Evolutionary conservation across 1,139 yeast species (phyloP).

Genomic region (Scheffersomyces illinoinensis): DNA sequence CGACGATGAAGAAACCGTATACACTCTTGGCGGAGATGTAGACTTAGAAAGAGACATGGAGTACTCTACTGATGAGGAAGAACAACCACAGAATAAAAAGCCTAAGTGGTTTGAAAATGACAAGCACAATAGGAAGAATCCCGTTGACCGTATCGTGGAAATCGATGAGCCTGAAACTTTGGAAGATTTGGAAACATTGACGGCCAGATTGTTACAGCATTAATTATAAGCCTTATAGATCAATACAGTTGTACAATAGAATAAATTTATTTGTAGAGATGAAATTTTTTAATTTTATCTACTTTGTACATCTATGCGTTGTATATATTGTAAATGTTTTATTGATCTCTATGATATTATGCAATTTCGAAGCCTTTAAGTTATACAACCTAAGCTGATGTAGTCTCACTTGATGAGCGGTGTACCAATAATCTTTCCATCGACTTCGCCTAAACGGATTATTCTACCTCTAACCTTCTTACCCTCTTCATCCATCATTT

Average conservation of each 20-base stretch:
- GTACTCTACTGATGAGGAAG: constrained; percentile 27
- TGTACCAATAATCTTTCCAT: constrained; percentile 56
- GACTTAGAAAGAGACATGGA: constrained; percentile 55
- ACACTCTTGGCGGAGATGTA: constrained; percentile 22
- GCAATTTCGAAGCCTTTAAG: background rate
- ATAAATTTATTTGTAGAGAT: too few relatives aligned
- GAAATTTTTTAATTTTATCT: too few relatives aligned
- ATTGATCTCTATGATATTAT: background rate
- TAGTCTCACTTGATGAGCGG: constrained; percentile 26
- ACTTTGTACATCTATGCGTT: too few relatives aligned
- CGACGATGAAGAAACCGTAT: constrained; percentile 25
- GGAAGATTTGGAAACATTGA: constrained; percentile 91
- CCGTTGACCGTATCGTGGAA: constrained; percentile 54
- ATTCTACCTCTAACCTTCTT: constrained; percentile 41
- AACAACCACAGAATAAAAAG: constrained; percentile 52
- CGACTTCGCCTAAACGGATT: constrained; percentile 61
- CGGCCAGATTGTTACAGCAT: constrained; percentile 56
- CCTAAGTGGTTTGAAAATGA: constrained; percentile 61
- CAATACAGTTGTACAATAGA: background rate
- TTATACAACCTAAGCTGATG: background rate
- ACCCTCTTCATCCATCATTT: constrained; percentile 37
- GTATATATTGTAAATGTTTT: background rate
- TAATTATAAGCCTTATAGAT: background rate
- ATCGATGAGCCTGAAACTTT: constrained; percentile 85
- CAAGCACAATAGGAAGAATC: constrained; percentile 21